Conservation (phyloP, 352 stramenopile genomes). For the Pythium pyrilobum region DNA sequence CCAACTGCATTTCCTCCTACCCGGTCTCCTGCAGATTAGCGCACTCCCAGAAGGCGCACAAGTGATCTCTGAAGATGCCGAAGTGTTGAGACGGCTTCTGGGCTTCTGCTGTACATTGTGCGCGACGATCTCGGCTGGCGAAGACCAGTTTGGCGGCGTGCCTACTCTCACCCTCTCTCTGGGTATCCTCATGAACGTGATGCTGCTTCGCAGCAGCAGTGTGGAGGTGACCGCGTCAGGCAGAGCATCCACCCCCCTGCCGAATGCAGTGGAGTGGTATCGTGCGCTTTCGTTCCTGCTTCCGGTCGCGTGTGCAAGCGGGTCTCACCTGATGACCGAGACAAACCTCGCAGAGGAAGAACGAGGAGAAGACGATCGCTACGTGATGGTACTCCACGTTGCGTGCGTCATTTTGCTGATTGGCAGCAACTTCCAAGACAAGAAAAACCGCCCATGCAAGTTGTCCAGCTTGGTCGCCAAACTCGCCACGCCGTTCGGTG, state of each 20-base stretch:
- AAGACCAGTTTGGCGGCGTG: slow-evolving; percentile 42
- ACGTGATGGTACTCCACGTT: slow-evolving; percentile 73
- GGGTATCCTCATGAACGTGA: slow-evolving; percentile 73
- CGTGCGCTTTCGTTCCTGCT: slow-evolving; percentile 66
- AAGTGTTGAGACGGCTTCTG: slow-evolving; percentile 63
- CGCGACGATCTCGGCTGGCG: slow-evolving; percentile 40
- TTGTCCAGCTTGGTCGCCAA: slow-evolving; percentile 32
- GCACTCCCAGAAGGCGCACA: slow-evolving; percentile 49
- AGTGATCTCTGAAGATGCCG: slow-evolving; percentile 48
- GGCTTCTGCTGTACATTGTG: slow-evolving; percentile 75
- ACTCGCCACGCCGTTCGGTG: slow-evolving; percentile 54
- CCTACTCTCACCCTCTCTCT: slow-evolving; percentile 72
- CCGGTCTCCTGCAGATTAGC: slow-evolving; percentile 76
- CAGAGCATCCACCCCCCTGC: slow-evolving; percentile 17
- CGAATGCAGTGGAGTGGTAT: slow-evolving; percentile 63
- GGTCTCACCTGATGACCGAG: slow-evolving; percentile 40
- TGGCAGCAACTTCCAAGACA: slow-evolving; percentile 46
- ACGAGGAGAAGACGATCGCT: slow-evolving; percentile 70
- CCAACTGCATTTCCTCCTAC: slow-evolving; percentile 75
- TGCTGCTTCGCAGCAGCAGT: slow-evolving; percentile 52
- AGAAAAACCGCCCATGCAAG: slow-evolving; percentile 28
- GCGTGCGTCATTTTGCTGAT: slow-evolving; percentile 71
- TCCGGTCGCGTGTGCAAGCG: slow-evolving; percentile 66
- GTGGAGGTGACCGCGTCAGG: slow-evolving; percentile 15
- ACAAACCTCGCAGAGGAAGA: slow-evolving; percentile 37